These are phyloP conservation scores for Cutaneotrichosporon arboriforme DNA, from an alignment of 1,284 basidiomycete genomes.

Conservation along the genomic window DNA sequence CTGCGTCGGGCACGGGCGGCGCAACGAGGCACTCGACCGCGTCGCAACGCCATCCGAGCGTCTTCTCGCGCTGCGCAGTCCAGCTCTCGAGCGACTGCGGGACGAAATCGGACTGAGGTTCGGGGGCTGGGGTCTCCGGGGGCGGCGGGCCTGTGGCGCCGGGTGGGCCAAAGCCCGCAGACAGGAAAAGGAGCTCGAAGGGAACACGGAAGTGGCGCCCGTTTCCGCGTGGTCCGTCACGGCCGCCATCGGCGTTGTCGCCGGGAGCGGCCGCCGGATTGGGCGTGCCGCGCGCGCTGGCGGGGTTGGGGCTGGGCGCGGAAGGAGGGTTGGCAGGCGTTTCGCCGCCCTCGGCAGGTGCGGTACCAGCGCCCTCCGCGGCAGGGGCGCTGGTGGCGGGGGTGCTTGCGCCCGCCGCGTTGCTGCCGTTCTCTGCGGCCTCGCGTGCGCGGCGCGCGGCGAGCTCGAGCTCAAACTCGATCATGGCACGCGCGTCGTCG, in stretches of 20 bases:
- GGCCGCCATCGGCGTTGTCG: neutral
- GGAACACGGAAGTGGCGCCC: conserved; percentile 7
- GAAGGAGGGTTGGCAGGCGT: no score
- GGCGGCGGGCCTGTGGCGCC: neutral
- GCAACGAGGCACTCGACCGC: conserved; percentile 33
- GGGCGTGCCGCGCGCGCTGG: no score
- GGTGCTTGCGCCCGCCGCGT: no score
- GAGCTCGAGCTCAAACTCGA: no score
- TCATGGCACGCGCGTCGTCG: no score
- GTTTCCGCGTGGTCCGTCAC: neutral
- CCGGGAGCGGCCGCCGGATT: no score
- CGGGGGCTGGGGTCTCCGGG: neutral
- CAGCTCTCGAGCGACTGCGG: conserved; percentile 33
- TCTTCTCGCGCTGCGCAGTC: conserved; percentile 33
- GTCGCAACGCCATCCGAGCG: conserved; percentile 43
- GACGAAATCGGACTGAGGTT: conserved; percentile 1
- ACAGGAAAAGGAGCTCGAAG: conserved; percentile 11
- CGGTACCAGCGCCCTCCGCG: no score
- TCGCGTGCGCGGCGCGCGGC: no score
- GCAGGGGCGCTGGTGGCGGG: no score
- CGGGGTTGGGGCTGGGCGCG: no score
- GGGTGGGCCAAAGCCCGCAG: neutral
- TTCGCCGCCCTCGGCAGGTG: no score
- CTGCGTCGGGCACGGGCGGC: conserved; percentile 17
- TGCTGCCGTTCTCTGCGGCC: no score